These are phyloP conservation scores for Biscogniauxia sp. DNA, from an alignment of 2,329 filamentous ascomycete genomes.

Conservation along the genomic window DNA sequence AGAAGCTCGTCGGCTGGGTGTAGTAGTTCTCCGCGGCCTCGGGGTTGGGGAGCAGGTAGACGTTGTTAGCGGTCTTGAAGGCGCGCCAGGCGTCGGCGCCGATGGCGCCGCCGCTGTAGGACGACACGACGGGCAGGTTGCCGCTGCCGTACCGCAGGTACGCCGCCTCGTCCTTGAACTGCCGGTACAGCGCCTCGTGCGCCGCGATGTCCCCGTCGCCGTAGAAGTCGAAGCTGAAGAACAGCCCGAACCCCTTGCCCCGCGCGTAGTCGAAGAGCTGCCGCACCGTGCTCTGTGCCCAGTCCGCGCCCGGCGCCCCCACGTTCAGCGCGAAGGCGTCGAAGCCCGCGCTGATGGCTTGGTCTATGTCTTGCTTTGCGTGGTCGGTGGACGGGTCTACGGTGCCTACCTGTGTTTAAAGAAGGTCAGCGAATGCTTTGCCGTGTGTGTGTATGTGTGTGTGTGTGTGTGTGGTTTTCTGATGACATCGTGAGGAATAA, in stretches of 20 bases:
- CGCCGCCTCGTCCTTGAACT: slow-evolving; percentile 28
- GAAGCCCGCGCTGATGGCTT: slow-evolving; percentile 30
- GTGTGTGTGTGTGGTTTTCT: background rate
- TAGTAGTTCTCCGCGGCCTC: slow-evolving; percentile 34
- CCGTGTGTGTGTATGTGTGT: slow-evolving; percentile 3
- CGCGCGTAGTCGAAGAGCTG: slow-evolving; percentile 33
- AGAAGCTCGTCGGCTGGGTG: slow-evolving; percentile 25
- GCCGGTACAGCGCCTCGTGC: slow-evolving; percentile 23
- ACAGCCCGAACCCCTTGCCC: slow-evolving; percentile 33
- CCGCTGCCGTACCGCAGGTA: slow-evolving; percentile 30
- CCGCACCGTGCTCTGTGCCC: slow-evolving; percentile 24
- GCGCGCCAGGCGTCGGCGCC: slow-evolving; percentile 26
- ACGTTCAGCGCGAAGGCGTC: slow-evolving; percentile 37
- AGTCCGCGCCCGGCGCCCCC: slow-evolving; percentile 26
- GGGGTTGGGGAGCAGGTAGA: slow-evolving; percentile 36
- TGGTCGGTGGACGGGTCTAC: slow-evolving; percentile 23
- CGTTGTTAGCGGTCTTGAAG: slow-evolving; percentile 27
- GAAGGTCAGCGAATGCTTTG: slow-evolving; percentile 12
- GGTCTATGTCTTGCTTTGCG: slow-evolving; percentile 29
- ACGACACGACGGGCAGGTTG: slow-evolving; percentile 31
- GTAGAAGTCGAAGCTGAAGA: slow-evolving; percentile 37
- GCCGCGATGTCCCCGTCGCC: slow-evolving; percentile 24
- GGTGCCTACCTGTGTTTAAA: slow-evolving; percentile 15
- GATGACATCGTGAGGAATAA: background rate
- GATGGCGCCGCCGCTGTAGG: slow-evolving; percentile 27